A percentile compares a stretch with the other conserved stretches of the same genome.
These are phyloP conservation scores for Plasmodium ovale DNA, from an alignment of 169 alveolate genomes.

Conservation along the genomic window DNA sequence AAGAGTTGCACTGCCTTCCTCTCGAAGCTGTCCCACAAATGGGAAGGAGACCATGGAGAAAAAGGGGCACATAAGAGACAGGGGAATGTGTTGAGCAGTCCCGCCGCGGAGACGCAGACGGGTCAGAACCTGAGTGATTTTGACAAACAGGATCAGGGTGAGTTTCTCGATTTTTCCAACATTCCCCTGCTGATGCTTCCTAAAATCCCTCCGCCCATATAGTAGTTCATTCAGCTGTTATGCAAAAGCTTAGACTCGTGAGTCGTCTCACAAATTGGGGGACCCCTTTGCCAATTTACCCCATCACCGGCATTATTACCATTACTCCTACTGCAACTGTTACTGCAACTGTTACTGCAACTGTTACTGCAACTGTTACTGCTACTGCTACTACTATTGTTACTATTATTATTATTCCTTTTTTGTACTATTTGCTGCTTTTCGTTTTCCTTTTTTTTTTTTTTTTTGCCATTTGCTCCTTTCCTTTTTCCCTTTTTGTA, in stretches of 20 bases:
- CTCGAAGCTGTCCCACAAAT: too few relatives aligned
- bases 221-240: slow-evolving; percentile 15
- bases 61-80: too few relatives aligned
- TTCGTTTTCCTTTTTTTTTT: neutral
- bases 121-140: neutral
- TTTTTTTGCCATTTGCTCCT: neutral
- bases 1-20: too few relatives aligned
- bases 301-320: too few relatives aligned
- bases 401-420: neutral
- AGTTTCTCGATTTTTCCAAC: slow-evolving; percentile 22
- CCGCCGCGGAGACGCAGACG: neutral
- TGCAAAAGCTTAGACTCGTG: too few relatives aligned
- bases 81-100: neutral
- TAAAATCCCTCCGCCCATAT: slow-evolving; percentile 71
- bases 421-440: neutral
- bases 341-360: neutral
- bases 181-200: slow-evolving; percentile 50
- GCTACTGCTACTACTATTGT: neutral
- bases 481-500: too few relatives aligned
- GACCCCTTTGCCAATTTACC: too few relatives aligned
- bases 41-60: too few relatives aligned
- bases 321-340: too few relatives aligned
- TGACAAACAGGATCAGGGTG: neutral
- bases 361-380: neutral
- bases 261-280: too few relatives aligned